Evolutionary conservation across 2,329 filamentous ascomycete genomes (phyloP), one percentile per base, ranked within the genome.

Genomic region (Cryoendolithus antarcticus): DNA sequence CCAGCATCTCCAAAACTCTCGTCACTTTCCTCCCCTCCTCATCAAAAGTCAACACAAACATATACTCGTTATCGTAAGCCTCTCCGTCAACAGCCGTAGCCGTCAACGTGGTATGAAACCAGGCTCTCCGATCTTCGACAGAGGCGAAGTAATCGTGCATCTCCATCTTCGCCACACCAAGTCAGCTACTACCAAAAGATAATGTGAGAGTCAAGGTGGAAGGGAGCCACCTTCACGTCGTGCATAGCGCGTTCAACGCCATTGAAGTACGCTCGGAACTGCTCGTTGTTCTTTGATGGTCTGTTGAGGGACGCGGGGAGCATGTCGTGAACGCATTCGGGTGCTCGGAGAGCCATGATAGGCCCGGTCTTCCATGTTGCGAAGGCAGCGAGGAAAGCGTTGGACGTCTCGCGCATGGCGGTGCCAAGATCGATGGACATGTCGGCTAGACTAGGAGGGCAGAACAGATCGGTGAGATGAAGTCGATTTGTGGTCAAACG

Each of bases 41-140:
- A 13, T 40, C 38, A 11, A 40, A 40, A 21, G 38, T 32, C 19
- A 40, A 27, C n/a, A 36, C 38, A 29, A 40, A 40, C 38, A 36
- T 36, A 11, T 40, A 40, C 10, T 40, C 38, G 4, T 32, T 40
- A 10, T 32, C 15, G 13, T 36, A 40, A 7, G 12, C 6, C 12
- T 32, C 37, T 4, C n/a, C 10, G 3, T 27, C 24, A 12, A 27
- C n/a, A 6, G 13, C 21, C 6, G 35, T 34, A 4, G 38, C 33
- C 7, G 30, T 36, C 33, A 36, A 29, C 2, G 34, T 32, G 15
- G 33, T 32, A 13, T 40, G 38, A 21, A 36, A 5, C 15, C 27
- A 40, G 15, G 34, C 34, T 12, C 38, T 36, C 6, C 38, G 34
- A 6, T 31, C 33, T 30, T 40, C 34, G 4, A 13, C 6, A 6